These are phyloP conservation scores for Grosmannia clavigera DNA, from an alignment of 2,329 filamentous ascomycete genomes.

Conservation along the genomic window DNA sequence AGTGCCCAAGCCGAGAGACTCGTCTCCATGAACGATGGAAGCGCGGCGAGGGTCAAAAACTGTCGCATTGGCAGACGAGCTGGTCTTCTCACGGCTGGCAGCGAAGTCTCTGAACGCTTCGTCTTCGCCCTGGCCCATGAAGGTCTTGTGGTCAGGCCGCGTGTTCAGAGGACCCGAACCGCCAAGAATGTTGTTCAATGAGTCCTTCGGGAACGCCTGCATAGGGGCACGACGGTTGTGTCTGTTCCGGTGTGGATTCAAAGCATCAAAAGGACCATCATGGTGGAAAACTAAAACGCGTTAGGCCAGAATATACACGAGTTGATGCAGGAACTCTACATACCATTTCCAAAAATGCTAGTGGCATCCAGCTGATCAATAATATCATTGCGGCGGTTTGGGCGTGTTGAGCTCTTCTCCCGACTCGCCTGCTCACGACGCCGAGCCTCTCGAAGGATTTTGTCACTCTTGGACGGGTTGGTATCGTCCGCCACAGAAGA, in stretches of 20 bases:
- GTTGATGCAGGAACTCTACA: slow-evolving; percentile 32
- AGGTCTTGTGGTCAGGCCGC: slow-evolving; percentile 72
- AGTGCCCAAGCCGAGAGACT: slow-evolving; percentile 74
- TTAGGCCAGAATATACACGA: slow-evolving; percentile 2
- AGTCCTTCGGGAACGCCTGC: slow-evolving; percentile 90
- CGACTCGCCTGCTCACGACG: slow-evolving; percentile 41
- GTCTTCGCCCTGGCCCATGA: slow-evolving; percentile 67
- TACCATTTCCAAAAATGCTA: slow-evolving; percentile 82
- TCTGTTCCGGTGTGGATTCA: slow-evolving; percentile 88
- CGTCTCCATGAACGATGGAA: slow-evolving; percentile 70
- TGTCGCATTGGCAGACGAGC: slow-evolving; percentile 20
- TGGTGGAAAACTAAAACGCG: slow-evolving; percentile 72
- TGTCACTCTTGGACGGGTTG: slow-evolving; percentile 47
- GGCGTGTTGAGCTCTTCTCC: slow-evolving; percentile 38
- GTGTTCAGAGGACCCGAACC: slow-evolving; percentile 75
- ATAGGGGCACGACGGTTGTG: slow-evolving; percentile 77
- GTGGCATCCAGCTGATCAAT: slow-evolving; percentile 97
- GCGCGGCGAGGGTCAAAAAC: slow-evolving; percentile 60
- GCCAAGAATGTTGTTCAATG: slow-evolving; percentile 81
- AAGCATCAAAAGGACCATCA: slow-evolving; percentile 92
- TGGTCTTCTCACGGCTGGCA: slow-evolving; percentile 15
- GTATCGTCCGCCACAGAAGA: slow-evolving; percentile 52
- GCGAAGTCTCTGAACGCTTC: slow-evolving; percentile 76
- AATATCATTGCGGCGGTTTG: slow-evolving; percentile 57
- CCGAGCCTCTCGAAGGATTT: slow-evolving; percentile 32